These are phyloP conservation scores for Harringtonia lauricola DNA, from an alignment of 2,329 filamentous ascomycete species.

Conservation along the genomic window DNA sequence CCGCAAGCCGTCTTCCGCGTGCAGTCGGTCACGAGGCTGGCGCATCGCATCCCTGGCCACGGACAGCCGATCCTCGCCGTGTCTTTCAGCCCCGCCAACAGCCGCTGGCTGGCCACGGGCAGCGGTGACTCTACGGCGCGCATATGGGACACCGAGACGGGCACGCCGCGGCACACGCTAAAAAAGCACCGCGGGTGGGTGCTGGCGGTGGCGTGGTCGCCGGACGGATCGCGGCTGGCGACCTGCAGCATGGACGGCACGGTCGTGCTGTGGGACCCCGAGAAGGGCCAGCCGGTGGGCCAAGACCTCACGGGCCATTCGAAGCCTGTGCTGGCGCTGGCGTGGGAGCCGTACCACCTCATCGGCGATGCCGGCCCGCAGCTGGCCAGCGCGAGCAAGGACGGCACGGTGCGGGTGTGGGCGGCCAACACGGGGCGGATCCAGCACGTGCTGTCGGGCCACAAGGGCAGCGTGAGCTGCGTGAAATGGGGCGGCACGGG, in stretches of 20 bases:
- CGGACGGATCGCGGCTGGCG: constrained; percentile 69
- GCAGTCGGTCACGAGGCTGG: constrained; percentile 81
- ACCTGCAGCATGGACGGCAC: constrained; percentile 91
- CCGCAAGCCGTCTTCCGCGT: constrained; percentile 93
- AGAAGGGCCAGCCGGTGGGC: constrained; percentile 64
- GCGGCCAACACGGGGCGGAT: constrained; percentile 66
- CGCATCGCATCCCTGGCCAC: constrained; percentile 80
- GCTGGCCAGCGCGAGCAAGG: constrained; percentile 80
- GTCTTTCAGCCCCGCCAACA: constrained; percentile 72
- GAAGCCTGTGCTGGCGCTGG: constrained; percentile 79
- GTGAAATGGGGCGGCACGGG: constrained; percentile 93
- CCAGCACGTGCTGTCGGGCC: constrained; percentile 75
- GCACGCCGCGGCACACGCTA: constrained; percentile 75
- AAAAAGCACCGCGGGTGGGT: constrained; percentile 89
- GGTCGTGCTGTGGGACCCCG: constrained; percentile 80
- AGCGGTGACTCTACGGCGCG: constrained; percentile 84
- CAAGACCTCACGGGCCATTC: constrained; percentile 70
- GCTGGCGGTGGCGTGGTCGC: constrained; percentile 75
- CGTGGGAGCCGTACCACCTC: constrained; percentile 89
- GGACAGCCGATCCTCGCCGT: constrained; percentile 81
- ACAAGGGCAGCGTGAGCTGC: constrained; percentile 81
- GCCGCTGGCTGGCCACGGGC: constrained; percentile 71
- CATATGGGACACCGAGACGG: constrained; percentile 92
- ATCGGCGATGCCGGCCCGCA: constrained; percentile 65
- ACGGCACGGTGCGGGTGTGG: constrained; percentile 82